Conservation (phyloP, 2,329 filamentous ascomycete genomes). For the Monascus ruber region DNA sequence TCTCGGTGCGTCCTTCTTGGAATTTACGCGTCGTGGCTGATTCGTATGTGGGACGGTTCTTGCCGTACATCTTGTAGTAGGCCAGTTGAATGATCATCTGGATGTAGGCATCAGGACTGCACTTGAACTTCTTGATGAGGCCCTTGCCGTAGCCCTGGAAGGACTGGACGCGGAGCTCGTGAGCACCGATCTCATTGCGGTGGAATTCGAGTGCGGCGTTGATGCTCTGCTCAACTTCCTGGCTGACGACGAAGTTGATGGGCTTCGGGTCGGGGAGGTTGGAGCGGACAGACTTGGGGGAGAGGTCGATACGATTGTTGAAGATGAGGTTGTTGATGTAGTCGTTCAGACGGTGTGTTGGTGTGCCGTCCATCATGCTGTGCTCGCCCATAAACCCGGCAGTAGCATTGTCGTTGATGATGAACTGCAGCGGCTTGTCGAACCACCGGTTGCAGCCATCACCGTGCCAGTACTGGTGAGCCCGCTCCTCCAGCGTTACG, state of each 20-base stretch:
- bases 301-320: conserved; percentile 86
- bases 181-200: conserved; percentile 64
- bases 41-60: conserved; percentile 95
- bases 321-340: conserved; percentile 86
- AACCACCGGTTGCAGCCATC: conserved; percentile 94
- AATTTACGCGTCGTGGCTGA: conserved; percentile 90
- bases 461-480: conserved; percentile 95
- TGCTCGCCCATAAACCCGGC: conserved; percentile 97
- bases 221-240: conserved; percentile 65
- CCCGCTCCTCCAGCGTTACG: conserved; percentile 88
- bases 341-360: conserved; percentile 92
- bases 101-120: conserved; percentile 92
- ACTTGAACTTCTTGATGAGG: conserved; percentile 98
- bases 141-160: conserved; percentile 98
- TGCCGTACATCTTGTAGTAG: conserved; percentile 98
- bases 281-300: conserved; percentile 64
- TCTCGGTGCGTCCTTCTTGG: conserved; percentile 93
- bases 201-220: conserved; percentile 71
- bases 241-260: conserved; percentile 66
- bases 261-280: conserved; percentile 69
- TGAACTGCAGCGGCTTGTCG: conserved; percentile 97
- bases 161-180: conserved; percentile 85
- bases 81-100: conserved; percentile 98
- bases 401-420: conserved; percentile 95
- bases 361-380: conserved; percentile 99